These are phyloP conservation scores for Metschnikowia anglica DNA, from an alignment of 805 yeast genomes.

Conservation along the genomic window DNA sequence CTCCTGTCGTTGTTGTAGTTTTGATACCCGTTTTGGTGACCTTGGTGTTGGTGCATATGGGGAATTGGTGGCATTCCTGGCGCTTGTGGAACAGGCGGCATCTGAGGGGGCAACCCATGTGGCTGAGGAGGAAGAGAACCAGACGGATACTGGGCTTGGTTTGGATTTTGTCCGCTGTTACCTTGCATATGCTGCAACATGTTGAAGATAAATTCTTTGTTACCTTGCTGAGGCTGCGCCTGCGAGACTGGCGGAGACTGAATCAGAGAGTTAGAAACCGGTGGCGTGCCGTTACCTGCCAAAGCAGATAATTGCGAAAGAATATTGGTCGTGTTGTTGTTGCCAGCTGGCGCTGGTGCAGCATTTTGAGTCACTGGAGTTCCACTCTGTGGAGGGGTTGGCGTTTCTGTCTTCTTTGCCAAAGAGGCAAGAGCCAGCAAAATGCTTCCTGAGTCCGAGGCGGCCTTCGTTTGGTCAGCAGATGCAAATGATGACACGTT, in stretches of 20 bases:
- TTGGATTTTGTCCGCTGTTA: conserved; percentile 1
- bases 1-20: conserved; percentile 24
- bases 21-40: conserved; percentile 13
- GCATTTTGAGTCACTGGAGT: conserved; percentile 24
- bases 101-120: conserved; percentile 3
- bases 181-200: conserved; percentile 53
- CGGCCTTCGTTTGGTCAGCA: conserved; percentile 13
- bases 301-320: conserved; percentile 46
- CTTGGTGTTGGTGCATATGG: conserved; percentile 13
- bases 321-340: conserved; percentile 37
- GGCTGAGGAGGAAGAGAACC: conserved; percentile 4
- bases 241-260: conserved; percentile 17
- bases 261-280: conserved; percentile 10
- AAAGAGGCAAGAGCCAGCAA: conserved; percentile 69
- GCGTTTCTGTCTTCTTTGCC: conserved; percentile 44
- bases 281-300: conserved; percentile 25
- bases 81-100: conserved; percentile 8
- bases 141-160: conserved; percentile 2
- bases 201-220: conserved; percentile 45
- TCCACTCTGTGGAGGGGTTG: conserved; percentile 30
- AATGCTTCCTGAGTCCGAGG: conserved; percentile 58
- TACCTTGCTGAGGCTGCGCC: conserved; percentile 21
- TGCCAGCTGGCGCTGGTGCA: conserved; percentile 10
- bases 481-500: neutral
- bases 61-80: conserved; percentile 17